A percentile compares a stretch with the other conserved stretches of the same genome.
These are phyloP conservation scores for Kluyveromyces siamensis DNA, from an alignment of 805 yeast genomes.

Conservation along the genomic window DNA sequence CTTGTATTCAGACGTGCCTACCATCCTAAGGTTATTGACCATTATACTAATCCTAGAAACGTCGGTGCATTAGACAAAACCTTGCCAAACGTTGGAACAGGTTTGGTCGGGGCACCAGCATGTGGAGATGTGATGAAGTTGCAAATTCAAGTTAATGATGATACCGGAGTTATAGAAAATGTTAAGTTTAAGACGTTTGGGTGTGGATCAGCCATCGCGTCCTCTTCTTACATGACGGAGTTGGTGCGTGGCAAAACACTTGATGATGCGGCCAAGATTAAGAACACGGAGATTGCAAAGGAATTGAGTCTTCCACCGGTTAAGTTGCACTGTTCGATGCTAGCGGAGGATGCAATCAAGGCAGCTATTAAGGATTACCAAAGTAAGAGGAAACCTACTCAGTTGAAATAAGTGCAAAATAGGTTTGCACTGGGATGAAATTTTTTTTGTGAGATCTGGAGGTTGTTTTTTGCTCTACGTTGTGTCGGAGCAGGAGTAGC, in stretches of 20 bases:
- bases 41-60: conserved; percentile 92
- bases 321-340: conserved; percentile 94
- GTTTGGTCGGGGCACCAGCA: conserved; percentile 97
- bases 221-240: conserved; percentile 90
- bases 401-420: conserved; percentile 1
- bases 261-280: conserved; percentile 87
- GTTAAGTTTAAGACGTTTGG: conserved; percentile 98
- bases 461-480: no score
- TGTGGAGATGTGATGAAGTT: conserved; percentile 99
- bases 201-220: conserved; percentile 98
- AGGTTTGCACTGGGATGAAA: no score
- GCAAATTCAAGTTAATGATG: conserved; percentile 88
- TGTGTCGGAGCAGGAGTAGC: no score
- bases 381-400: conserved; percentile 50
- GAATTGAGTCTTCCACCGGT: conserved; percentile 95
- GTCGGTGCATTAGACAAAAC: conserved; percentile 87
- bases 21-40: conserved; percentile 92
- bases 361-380: conserved; percentile 93
- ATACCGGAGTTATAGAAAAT: conserved; percentile 83
- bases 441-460: no score
- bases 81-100: conserved; percentile 79
- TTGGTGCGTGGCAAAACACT: conserved; percentile 89
- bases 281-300: conserved; percentile 89
- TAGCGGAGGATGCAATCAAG: conserved; percentile 98
- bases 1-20: conserved; percentile 32